Percentiles rank a stretch among this genome's conserved stretches.
Conservation (phyloP, 176 grass and related monocot species). For the Cymbopogon citratus region DNA sequence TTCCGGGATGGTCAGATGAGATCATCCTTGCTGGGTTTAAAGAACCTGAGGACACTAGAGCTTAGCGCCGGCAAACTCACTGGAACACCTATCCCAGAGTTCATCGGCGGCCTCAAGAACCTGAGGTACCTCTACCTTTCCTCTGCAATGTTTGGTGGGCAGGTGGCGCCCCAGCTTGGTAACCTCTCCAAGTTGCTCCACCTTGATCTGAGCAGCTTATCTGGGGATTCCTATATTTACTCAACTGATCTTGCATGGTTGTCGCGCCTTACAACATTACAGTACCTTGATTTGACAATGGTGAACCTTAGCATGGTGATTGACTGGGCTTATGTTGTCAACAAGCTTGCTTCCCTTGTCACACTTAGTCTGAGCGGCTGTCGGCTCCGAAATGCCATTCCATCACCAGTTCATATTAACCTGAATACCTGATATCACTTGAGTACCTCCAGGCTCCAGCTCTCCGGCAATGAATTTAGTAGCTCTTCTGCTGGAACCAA, state of each 20-base stretch:
- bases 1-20: neutral
- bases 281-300: neutral
- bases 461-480: neutral
- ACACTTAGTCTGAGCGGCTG: fast-evolving
- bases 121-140: slow-evolving; percentile 5
- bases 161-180: slow-evolving; percentile 6
- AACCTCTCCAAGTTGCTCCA: slow-evolving; percentile 33
- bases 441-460: neutral
- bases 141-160: neutral
- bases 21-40: slow-evolving; percentile 12
- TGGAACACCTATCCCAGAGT: neutral
- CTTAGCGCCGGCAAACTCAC: neutral
- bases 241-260: slow-evolving; percentile 12
- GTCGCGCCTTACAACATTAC: neutral
- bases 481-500: slow-evolving; percentile 10
- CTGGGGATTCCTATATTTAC: neutral
- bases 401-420: neutral
- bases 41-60: slow-evolving; percentile 12
- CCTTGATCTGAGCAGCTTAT: slow-evolving; percentile 5
- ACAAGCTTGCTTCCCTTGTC: slow-evolving; percentile 11
- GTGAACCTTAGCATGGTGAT: neutral
- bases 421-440: slow-evolving; percentile 41
- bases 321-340: slow-evolving; percentile 25
- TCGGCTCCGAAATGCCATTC: neutral
- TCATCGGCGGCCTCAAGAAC: neutral